Conservation (phyloP, 2,329 filamentous ascomycete genomes). For the Hymenoscyphus repandus region DNA sequence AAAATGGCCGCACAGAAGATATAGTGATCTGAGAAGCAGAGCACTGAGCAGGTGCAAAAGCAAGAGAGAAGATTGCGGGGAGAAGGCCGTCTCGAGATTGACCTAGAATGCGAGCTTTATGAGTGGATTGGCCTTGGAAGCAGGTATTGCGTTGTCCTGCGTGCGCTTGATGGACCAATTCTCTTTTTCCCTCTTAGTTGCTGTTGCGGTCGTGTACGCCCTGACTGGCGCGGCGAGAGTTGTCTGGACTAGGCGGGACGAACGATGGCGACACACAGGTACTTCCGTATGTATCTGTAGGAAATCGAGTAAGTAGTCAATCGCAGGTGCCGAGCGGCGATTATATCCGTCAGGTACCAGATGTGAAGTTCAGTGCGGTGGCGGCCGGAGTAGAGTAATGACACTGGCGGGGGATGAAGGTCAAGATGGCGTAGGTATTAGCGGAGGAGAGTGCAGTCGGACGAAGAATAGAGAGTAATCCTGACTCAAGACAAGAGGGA, state of each 20-base stretch:
- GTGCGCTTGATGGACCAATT: not conserved
- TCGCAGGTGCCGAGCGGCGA: no score
- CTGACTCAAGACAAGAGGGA: slow-evolving; percentile 15
- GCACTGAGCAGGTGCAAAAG: no score
- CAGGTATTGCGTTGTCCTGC: no score
- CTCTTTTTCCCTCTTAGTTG: not conserved
- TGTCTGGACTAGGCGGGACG: not conserved
- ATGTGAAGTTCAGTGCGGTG: not conserved
- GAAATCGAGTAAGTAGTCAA: no score
- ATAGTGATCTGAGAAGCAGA: not conserved
- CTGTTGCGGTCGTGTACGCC: not conserved
- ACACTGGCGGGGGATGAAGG: not conserved
- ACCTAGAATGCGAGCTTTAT: not conserved
- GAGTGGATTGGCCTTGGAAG: no score
- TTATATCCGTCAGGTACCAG: not conserved
- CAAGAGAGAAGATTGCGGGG: not conserved
- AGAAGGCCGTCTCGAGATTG: not conserved
- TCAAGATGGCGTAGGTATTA: not conserved
- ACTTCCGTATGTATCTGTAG: not conserved
- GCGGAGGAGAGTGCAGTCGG: not conserved
- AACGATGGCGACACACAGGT: no score
- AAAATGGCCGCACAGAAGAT: not conserved
- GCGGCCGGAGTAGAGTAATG: not conserved
- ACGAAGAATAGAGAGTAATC: slow-evolving; percentile 2
- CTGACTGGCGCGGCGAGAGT: slow-evolving; percentile 1